These are phyloP conservation scores for Colletotrichum sp. DNA, from an alignment of 2,329 filamentous ascomycete species.

Conservation along the genomic window DNA sequence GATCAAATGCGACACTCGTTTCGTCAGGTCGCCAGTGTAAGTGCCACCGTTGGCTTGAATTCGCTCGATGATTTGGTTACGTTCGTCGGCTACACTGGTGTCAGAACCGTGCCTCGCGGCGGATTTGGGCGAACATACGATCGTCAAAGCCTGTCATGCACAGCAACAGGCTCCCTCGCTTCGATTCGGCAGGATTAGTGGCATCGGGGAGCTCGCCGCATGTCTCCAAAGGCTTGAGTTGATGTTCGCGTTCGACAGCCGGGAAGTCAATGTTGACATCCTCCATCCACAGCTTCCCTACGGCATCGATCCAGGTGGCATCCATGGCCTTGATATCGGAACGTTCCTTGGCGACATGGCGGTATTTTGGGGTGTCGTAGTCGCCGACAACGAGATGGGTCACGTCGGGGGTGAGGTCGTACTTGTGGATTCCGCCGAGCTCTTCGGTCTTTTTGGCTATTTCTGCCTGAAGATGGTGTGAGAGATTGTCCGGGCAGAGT, in stretches of 20 bases:
- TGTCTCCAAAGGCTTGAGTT: slow-evolving; percentile 66
- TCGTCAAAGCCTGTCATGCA: slow-evolving; percentile 65
- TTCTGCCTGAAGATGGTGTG: slow-evolving; percentile 44
- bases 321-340: slow-evolving; percentile 85
- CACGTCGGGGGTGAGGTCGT: slow-evolving; percentile 93
- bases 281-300: slow-evolving; percentile 80
- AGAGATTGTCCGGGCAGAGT: not conserved
- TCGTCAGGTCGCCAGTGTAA: slow-evolving; percentile 88
- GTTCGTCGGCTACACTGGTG: slow-evolving; percentile 58
- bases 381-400: slow-evolving; percentile 93
- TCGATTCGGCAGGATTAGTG: slow-evolving; percentile 36
- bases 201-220: slow-evolving; percentile 36
- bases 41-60: slow-evolving; percentile 76
- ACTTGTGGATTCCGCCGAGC: slow-evolving; percentile 86
- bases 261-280: slow-evolving; percentile 77
- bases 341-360: slow-evolving; percentile 89
- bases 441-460: slow-evolving; percentile 71
- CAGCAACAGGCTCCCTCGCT: slow-evolving; percentile 49
- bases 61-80: slow-evolving; percentile 72
- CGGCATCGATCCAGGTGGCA: slow-evolving; percentile 82
- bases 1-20: slow-evolving; percentile 85
- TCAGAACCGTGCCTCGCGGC: not conserved
- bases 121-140: slow-evolving; percentile 31
- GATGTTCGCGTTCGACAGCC: slow-evolving; percentile 70
- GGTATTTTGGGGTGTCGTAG: slow-evolving; percentile 91